phyloP scores from a whole-genome alignment of 2,329 filamentous ascomycete genomes.

The Dactylellina parvicollis region DNA sequence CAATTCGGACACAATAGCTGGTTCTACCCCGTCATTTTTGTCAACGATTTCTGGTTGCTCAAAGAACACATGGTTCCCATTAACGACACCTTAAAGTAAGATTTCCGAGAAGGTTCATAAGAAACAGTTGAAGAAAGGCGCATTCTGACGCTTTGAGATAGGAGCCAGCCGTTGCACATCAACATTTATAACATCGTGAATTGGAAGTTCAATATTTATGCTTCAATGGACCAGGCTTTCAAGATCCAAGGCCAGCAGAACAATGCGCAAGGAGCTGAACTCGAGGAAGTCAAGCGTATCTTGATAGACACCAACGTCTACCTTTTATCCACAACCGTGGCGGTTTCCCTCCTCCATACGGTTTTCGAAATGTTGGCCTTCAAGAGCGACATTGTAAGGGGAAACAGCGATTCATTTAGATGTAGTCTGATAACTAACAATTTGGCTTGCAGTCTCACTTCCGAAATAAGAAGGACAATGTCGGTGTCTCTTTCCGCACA shows the following conservation, averaged over 20 bases:
- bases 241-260: slow-evolving; percentile 80
- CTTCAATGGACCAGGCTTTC: slow-evolving; percentile 85
- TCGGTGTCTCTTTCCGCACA: slow-evolving; percentile 93
- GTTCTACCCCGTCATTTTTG: slow-evolving; percentile 90
- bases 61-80: slow-evolving; percentile 88
- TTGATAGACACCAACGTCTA: slow-evolving; percentile 93
- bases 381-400: slow-evolving; percentile 80
- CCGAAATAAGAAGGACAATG: slow-evolving; percentile 99
- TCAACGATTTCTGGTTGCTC: slow-evolving; percentile 98
- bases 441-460: slow-evolving; percentile 74
- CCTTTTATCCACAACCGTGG: slow-evolving; percentile 81
- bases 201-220: slow-evolving; percentile 90
- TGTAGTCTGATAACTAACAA: slow-evolving; percentile 55
- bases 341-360: slow-evolving; percentile 90
- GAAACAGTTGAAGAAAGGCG: background rate
- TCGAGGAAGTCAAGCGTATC: slow-evolving; percentile 97
- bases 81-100: slow-evolving; percentile 84
- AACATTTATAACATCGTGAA: slow-evolving; percentile 61
- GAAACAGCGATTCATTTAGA: no score
- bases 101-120: no score
- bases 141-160: slow-evolving; percentile 8
- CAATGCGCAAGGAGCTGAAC: slow-evolving; percentile 88
- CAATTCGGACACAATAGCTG: slow-evolving; percentile 85
- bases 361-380: slow-evolving; percentile 96
- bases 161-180: slow-evolving; percentile 57